These are phyloP conservation scores for Clathrus columnatus DNA, from an alignment of 768 basidiomycete species.

Conservation along the genomic window DNA sequence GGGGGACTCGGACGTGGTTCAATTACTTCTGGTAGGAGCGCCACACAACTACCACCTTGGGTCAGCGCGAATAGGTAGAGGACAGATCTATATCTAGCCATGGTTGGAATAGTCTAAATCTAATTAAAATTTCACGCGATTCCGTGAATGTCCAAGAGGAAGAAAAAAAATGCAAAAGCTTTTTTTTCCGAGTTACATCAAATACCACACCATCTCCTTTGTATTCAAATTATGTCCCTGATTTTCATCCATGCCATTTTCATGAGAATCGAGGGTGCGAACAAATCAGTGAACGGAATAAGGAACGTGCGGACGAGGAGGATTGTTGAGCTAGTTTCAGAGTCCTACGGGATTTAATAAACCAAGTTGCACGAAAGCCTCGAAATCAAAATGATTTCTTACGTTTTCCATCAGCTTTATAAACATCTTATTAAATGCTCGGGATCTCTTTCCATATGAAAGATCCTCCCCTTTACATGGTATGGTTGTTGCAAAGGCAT, in stretches of 20 bases:
- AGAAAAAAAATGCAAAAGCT: too few species aligned
- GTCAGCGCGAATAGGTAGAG: background rate
- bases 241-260: conserved; percentile 2
- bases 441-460: background rate
- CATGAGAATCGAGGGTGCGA: background rate
- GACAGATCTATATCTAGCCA: too few species aligned
- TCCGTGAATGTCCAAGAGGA: too few species aligned
- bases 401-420: background rate
- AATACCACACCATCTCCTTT: too few species aligned
- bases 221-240: too few species aligned
- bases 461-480: conserved; percentile 12
- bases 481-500: conserved; percentile 10
- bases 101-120: background rate
- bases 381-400: background rate
- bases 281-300: background rate
- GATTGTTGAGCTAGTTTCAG: too few species aligned
- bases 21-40: background rate
- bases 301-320: too few species aligned
- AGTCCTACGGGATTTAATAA: too few species aligned
- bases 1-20: background rate
- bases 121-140: too few species aligned
- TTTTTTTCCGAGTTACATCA: too few species aligned
- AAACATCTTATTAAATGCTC: background rate
- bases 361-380: background rate
- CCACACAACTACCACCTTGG: background rate